Evolutionary conservation across 1,284 basidiomycete species (phyloP), one percentile per base, ranked within the genome.

Genomic region (Cerioporus squamosus): DNA sequence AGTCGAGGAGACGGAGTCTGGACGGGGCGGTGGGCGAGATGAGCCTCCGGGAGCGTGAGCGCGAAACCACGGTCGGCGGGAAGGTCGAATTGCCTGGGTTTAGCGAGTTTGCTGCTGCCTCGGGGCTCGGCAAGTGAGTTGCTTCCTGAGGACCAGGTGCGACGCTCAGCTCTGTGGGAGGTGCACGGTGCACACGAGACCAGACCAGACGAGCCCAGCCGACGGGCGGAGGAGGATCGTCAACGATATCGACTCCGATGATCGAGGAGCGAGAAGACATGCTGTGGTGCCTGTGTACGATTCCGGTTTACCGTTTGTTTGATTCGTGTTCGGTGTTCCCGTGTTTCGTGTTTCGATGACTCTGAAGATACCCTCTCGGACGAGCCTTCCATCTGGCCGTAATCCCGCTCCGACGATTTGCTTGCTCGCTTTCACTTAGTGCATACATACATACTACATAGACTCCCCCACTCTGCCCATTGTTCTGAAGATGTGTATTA

Each of bases 21-120:
- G 67, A 71, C 39, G 68, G 65, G 18, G 66, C 66, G 50, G 61
- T 49, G 59, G 59, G 56, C 57, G 61, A 57, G 62, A 63, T 44
- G 63, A 57, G 54, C 43, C 49, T 59, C 40, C 57, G 33, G 56
- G 60, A 49, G 43, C 61, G 57, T 39, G 67, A 64, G 62, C n/a
- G n/a, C n/a, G n/a, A n/a, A n/a, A 53, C 65, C 45, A 65, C 67
- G 6, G 12, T 42, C 24, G 47, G 4, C 24, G 31, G 8, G 64
- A 70, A 70, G 54, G 72, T 75, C 24, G 82, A 80, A 72, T 68
- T 88, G 64, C 85, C 85, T 14, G 78, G 82, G 39, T 87, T 88
- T 70, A 84, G 81, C 70, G 78, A 82, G 74, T 82, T 88, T 59
- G 84, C 85, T 68, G 83, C 83, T 45, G 82, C 82, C 33, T 74